Evolutionary conservation across 1,139 yeast species (phyloP), one percentile per base, ranked within the genome.

Genomic region (Blastobotrys capitulatus): DNA sequence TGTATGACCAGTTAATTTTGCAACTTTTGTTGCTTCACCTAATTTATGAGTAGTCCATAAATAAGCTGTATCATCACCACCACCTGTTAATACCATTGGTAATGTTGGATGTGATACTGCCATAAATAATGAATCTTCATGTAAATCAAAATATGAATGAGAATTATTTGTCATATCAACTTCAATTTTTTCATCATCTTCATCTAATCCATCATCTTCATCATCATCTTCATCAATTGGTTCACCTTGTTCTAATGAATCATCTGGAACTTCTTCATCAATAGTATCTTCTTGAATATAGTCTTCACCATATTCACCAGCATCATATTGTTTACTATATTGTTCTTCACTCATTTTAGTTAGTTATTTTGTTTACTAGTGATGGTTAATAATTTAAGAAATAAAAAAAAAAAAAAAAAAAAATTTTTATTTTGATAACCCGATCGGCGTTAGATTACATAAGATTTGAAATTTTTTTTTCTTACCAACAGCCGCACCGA

Each of bases 141-240:
- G 98, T 60, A 79, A 77, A 64, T 92, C 98, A 64, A 90, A 92
- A 66, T 88, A 92, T 0, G 88, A 75, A 72, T 85, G 78, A 2
- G 97, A 88, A 70, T 92, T 90, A 68, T 92, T 90, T 45, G 90
- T 75, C 80, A 89, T 72, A 63, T 89, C 97, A 38, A 83, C 71
- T 62, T 80, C 86, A 50, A 86, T 72, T 60, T 72, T 79, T 42
- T 76, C 80, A 60, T 72, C 79, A 53, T 80, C 86, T 50, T 66
- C 71, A 15, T 58, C 63, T 6, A 49, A 61, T 32, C 89, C 97
- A 38, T 83, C 72, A 50, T 86, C 72, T 60, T 72, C 79, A 53
- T 80, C 86, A 42, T 76, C 80, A 60, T 72, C 79, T 50, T 66
- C 71, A 18, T 47, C 49, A 48, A 43, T 49, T 22, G 49, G 51